These are phyloP conservation scores for Dactylellina drechsleri DNA, from an alignment of 2,329 filamentous ascomycete genomes.

Conservation along the genomic window DNA sequence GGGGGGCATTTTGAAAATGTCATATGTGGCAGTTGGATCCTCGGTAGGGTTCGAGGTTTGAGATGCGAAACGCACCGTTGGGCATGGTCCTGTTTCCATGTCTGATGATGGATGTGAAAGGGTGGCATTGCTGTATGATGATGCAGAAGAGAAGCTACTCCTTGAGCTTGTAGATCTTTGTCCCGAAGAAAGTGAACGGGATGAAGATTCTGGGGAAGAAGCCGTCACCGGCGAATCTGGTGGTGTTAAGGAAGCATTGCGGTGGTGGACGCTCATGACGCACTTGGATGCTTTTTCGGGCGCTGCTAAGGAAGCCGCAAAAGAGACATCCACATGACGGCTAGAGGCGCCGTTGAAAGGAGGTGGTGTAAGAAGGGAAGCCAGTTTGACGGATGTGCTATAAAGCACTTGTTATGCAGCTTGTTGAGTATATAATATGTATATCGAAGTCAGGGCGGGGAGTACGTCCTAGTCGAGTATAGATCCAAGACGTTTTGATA, in stretches of 20 bases:
- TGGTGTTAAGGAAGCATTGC: conserved; percentile 53
- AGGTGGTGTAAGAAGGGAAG: conserved; percentile 53
- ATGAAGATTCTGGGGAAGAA: conserved; percentile 35
- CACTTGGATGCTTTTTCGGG: conserved; percentile 43
- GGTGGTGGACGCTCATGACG: conserved; percentile 53
- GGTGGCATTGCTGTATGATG: conserved; percentile 46
- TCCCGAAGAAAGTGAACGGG: conserved; percentile 34
- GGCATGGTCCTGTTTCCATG: conserved; percentile 48
- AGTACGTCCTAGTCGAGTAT: conserved; percentile 14
- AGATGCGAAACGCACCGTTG: conserved; percentile 51
- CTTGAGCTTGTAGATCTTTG: conserved; percentile 42
- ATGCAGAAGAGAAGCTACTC: conserved; percentile 49
- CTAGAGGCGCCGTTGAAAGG: conserved; percentile 52
- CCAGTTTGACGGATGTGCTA: conserved; percentile 53
- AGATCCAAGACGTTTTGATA: conserved; percentile 2
- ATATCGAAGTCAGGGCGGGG: neutral
- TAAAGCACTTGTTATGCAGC: conserved; percentile 32
- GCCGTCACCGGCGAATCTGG: conserved; percentile 48
- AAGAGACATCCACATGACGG: conserved; percentile 44
- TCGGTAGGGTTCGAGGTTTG: conserved; percentile 52
- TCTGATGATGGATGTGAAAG: conserved; percentile 48
- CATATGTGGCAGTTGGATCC: conserved; percentile 65
- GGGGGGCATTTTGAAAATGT: conserved; percentile 78
- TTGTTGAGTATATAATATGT: conserved; percentile 22
- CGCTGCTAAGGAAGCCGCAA: conserved; percentile 34